A percentile compares a stretch with the other conserved stretches of the same genome.
These are phyloP conservation scores for Kuraishia hungarica DNA, from an alignment of 805 yeast genomes.

Conservation along the genomic window DNA sequence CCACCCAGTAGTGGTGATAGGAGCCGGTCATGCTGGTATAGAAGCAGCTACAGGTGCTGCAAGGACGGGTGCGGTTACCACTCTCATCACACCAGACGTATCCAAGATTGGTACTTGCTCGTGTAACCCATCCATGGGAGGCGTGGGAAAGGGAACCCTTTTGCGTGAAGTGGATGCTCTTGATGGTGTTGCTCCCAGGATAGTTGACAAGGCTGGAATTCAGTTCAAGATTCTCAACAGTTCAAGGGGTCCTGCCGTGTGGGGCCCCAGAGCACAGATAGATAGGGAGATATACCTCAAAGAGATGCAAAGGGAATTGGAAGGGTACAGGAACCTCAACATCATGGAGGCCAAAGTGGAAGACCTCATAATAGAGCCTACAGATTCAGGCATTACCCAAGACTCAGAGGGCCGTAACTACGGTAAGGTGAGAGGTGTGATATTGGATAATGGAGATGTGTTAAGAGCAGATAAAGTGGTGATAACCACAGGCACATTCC, in stretches of 20 bases:
- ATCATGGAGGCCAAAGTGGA: constrained; percentile 72
- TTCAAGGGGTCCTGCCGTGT: constrained; percentile 92
- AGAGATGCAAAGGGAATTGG: constrained; percentile 70
- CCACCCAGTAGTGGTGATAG: constrained; percentile 77
- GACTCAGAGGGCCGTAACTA: constrained; percentile 29
- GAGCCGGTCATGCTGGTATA: constrained; percentile 99
- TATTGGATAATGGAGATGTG: constrained; percentile 59
- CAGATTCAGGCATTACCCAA: constrained; percentile 8
- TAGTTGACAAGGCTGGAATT: constrained; percentile 91
- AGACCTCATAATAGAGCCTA: constrained; percentile 62
- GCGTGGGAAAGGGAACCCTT: constrained; percentile 94
- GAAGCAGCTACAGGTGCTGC: constrained; percentile 96
- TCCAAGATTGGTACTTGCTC: constrained; percentile 87
- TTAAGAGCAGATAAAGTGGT: constrained; percentile 62
- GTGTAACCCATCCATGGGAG: constrained; percentile 97
- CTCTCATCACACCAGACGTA: constrained; percentile 68
- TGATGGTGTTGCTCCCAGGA: constrained; percentile 81
- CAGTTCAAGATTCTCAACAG: constrained; percentile 82
- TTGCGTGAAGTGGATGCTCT: constrained; percentile 91
- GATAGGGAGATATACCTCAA: constrained; percentile 71
- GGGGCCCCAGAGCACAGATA: constrained; percentile 97
- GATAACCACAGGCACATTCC: constrained; percentile 91
- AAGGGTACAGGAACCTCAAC: constrained; percentile 44
- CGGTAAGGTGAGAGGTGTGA: constrained; percentile 58
- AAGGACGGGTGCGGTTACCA: constrained; percentile 63